phyloP scores from a whole-genome alignment of 2,329 filamentous ascomycete species.

The Fusarium sp. region DNA sequence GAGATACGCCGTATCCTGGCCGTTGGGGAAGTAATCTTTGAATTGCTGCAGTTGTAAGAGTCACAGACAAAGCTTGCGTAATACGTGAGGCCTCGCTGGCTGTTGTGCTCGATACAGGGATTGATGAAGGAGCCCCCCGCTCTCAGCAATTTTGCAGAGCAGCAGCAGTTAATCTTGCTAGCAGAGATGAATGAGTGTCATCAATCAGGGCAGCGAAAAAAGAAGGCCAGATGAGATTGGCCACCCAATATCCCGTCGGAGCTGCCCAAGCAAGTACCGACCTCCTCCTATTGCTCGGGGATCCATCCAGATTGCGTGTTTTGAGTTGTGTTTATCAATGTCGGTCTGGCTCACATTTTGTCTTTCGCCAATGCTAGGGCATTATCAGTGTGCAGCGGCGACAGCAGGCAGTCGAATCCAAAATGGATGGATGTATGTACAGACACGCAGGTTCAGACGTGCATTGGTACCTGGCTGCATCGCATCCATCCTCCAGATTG shows the following conservation, averaged over 20 bases:
- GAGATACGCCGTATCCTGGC: conserved; percentile 4
- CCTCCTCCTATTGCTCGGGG: neutral
- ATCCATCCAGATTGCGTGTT: neutral
- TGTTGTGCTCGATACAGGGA: conserved; percentile 23
- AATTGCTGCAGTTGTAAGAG: conserved; percentile 21
- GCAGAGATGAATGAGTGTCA: conserved; percentile 2
- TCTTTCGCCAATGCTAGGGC: conserved; percentile 7
- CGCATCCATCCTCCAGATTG: conserved; percentile 9
- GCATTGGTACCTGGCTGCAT: conserved; percentile 16
- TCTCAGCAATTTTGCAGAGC: conserved; percentile 11
- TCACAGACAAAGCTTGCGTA: conserved; percentile 40
- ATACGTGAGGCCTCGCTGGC: conserved; percentile 37
- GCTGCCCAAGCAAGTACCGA: neutral
- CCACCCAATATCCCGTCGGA: neutral
- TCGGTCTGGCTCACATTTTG: conserved; percentile 19
- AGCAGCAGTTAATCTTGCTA: conserved; percentile 8
- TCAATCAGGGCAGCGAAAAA: neutral
- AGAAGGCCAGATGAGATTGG: conserved; percentile 4
- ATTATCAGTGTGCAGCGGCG: neutral
- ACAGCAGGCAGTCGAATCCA: neutral
- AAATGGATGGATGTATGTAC: neutral
- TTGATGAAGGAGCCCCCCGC: conserved; percentile 24
- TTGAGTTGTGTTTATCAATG: conserved; percentile 20
- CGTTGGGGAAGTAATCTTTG: conserved; percentile 12
- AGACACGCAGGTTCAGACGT: conserved; percentile 10